Evolutionary conservation across 345 rosid genomes (phyloP), one percentile per base, ranked within the genome.

Genomic region (Populus alba): DNA sequence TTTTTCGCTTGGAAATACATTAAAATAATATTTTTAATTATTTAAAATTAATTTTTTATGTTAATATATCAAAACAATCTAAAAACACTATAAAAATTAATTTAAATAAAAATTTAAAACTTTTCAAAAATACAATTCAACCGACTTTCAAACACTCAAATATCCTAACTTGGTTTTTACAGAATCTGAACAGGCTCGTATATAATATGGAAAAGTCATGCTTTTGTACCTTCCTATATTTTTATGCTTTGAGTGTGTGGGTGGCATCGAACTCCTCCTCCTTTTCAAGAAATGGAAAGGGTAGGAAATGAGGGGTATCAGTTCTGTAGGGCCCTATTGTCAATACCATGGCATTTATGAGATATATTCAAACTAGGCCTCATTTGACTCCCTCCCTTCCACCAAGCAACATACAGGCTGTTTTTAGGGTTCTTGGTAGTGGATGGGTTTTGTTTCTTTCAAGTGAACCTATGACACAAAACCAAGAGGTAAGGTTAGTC

Each of bases 341-440:
- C 75, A 77, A 72, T 61, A 43, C 57, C 73, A 43, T 73, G 78
- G 70, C 83, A 75, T 78, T 75, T 75, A 83, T 78, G 66, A 66
- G 70, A 66, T 68, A 68, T 67, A 31, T 27, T 70, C 63, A 22
- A 62, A 37, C 7, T 8, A 69, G 68, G 15, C 66, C 33, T 70
- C 41, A 35, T 47, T n/a, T 11, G n/a, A 67, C 59, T 4, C 37
- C 35, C 5, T 33, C 35, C 35, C 72, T 79, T 68, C 72, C 71
- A 71, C 86, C 84, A 49, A 85, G 66, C 83, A 72, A 38, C 89
- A 81, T 66, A 66, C 68, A 33, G 27, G 81, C 43, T 75, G 33
- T 65, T 68, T 70, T 78, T 66, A 18, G 81, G 79, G 69, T 72
- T 69, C 61, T 57, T 53, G 68, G 43, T 8, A 70, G 73, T 20